Evolutionary conservation across 257 asterid genomes (phyloP).

Genomic region (Capsicum chinense): DNA sequence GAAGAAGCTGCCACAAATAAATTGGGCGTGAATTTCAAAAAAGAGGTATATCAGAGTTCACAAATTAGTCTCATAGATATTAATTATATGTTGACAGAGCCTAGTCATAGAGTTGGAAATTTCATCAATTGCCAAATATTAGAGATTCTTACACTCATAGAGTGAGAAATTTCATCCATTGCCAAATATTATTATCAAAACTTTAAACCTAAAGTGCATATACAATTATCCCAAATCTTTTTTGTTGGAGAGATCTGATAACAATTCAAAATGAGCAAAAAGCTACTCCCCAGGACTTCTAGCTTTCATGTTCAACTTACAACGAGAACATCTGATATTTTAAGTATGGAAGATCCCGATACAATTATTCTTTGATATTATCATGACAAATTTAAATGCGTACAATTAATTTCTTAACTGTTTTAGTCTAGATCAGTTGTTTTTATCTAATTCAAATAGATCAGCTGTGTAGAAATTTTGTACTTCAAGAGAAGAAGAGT

Average conservation of each 20-base stretch:
- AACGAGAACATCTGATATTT: background rate
- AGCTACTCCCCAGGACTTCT: background rate
- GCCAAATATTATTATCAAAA: background rate
- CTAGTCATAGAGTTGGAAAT: too few relatives aligned
- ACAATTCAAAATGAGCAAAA: background rate
- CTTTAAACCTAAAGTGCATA: background rate
- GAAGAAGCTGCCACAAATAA: too few relatives aligned
- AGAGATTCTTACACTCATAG: too few relatives aligned
- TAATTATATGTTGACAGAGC: too few relatives aligned
- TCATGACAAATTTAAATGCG: too few relatives aligned
- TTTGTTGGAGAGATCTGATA: background rate
- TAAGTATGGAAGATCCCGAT: too few relatives aligned
- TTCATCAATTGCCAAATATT: too few relatives aligned
- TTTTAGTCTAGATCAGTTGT: background rate
- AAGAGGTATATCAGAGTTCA: too few relatives aligned
- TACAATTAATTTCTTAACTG: background rate
- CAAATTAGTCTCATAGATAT: too few relatives aligned
- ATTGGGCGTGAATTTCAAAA: too few relatives aligned
- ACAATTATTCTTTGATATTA: too few relatives aligned
- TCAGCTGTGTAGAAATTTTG: constrained; percentile 11
- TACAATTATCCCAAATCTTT: background rate
- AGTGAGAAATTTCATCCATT: too few relatives aligned
- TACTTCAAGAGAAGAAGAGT: background rate
- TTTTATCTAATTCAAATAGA: constrained; percentile 2
- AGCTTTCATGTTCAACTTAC: constrained; percentile 7